Conservation (phyloP, 2,329 filamentous ascomycete genomes). For the Endoconidiophora laricicola region DNA sequence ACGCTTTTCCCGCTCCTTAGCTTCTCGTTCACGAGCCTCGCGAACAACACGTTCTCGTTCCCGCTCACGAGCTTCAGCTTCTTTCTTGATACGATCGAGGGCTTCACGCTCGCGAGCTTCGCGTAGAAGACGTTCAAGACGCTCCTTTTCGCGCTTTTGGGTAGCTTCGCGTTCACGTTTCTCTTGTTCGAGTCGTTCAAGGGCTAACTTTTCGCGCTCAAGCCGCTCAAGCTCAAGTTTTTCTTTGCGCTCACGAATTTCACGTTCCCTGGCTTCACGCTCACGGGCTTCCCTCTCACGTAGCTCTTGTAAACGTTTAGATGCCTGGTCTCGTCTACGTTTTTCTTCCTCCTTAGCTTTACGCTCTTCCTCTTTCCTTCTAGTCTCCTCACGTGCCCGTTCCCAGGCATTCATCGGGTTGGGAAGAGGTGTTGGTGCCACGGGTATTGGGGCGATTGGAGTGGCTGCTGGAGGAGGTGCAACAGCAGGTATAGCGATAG, state of each 20-base stretch:
- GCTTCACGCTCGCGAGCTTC: conserved; percentile 6
- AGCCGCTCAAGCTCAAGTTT: conserved; percentile 12
- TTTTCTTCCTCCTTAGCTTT: conserved; percentile 44
- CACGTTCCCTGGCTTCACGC: conserved; percentile 23
- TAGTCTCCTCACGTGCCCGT: conserved; percentile 50
- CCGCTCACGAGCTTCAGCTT: conserved; percentile 38
- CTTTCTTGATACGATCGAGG: conserved; percentile 8
- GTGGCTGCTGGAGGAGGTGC: background rate
- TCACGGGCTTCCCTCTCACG: conserved; percentile 39
- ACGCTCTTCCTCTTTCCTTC: conserved; percentile 46
- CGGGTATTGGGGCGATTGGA: background rate
- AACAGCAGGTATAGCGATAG: background rate
- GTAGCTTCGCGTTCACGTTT: conserved; percentile 10
- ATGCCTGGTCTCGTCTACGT: conserved; percentile 39
- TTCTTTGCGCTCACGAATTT: conserved; percentile 12
- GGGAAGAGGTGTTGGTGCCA: background rate
- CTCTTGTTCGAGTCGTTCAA: conserved; percentile 13
- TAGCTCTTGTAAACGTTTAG: conserved; percentile 34
- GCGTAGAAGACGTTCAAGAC: conserved; percentile 13
- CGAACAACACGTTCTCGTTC: conserved; percentile 22
- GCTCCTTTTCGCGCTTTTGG: conserved; percentile 21
- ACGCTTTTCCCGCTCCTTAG: conserved; percentile 21
- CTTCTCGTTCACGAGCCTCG: conserved; percentile 9
- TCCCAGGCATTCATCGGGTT: conserved; percentile 35
- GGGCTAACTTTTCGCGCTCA: conserved; percentile 6